Base-by-base conservation (phyloP, 1,284 basidiomycete genomes). In the Salmacisia buchloeana region DNA sequence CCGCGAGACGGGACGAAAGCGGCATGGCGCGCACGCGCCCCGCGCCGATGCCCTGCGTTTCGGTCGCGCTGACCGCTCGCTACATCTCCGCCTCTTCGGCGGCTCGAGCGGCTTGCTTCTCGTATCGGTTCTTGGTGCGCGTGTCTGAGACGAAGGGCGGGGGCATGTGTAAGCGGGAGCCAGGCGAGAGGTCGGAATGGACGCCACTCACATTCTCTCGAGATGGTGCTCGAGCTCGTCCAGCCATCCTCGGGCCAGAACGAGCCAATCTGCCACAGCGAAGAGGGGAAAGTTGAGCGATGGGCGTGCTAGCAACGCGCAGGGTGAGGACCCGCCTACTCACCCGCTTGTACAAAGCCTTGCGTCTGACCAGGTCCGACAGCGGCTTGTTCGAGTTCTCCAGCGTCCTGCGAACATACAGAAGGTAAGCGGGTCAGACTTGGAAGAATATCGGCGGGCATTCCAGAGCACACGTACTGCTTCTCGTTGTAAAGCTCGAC, bases 401-500 rank as follows among this genome's bases (percentile, higher is more conserved):
- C 12, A 76, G 68, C 64, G 69, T 69, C 57, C 63, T 70, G 33
- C 18, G 35, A 3, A 10, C 29, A 3, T 3, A n/a, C 5, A 38
- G 12, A 58, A 18, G 10, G 58, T 13, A 9, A 25, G 23, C 13
- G 23, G 45, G 23, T 6, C 7, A 15, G 15, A 25, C 7, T n/a
- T 25, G 23, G 21, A 46, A 46, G 21, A 6, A 38, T 9, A 9
- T 18, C 9, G 36, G 9, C 36, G 18, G 9, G 9, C 36, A 9
- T 10, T 38, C 36, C 9, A 38, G 36, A 38, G 18, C 10, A 38
- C 10, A 18, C 36, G 9, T 38, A 18, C 9, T 38, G 45, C 64
- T 79, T 79, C 56, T 79, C 77, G 61, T 73, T 75, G 7, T 63
- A 59, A 10, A 79, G 63, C 62, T 79, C 76, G 56, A 70, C 74